Evolutionary conservation across 225 moss, liverwort and hornwort species (phyloP), one percentile per base, ranked within the genome.

Genomic region (Pseudoscleropodium purum): DNA sequence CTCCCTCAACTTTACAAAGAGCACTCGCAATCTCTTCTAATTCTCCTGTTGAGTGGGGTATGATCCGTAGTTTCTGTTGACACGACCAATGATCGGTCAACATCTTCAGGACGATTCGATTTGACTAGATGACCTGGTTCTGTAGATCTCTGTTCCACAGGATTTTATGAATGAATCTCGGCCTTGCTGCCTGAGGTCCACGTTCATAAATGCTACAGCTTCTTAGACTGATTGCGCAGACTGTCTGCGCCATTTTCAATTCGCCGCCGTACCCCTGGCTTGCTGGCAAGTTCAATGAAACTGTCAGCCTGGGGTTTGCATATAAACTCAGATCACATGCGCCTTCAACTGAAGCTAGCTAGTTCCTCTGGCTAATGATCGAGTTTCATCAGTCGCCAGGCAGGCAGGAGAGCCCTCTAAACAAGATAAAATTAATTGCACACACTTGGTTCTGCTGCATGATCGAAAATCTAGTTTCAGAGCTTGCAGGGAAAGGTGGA

Each of bases 271-370:
- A 90, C 87, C 63, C 11, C 79, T 83, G 88, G 15, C 43, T 61
- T 33, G 82, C 82, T 82, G 64, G 63, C 83, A 75, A 24, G 56
- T 75, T 75, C 74, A 82, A 75, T 87, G 15, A 39, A 59, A 74
- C 21, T 84, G 90, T 78, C 87, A 88, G 87, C 70, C 84, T 84
- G 69, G 63, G 82, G 31, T 79, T 84, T 39, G 79, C 79, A 56
- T 70, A 79, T 54, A 51, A 52, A 78, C 70, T 87, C 90, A 84
- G 87, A 84, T 88, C 87, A 69, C 90, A 88, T 90, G 84, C 87
- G 70, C 45, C 79, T 84, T 84, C 65, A 59, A 43, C 86, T 76
- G 66, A 37, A 36, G 68, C 11, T 81, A 61, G 81, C 59, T 57
- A 72, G 68, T 54, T 88, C 64, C 15, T n/a, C 88, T 84, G 70